Evolutionary conservation across 1,284 basidiomycete species (phyloP).

Genomic region (Microstroma glucosiphilum): DNA sequence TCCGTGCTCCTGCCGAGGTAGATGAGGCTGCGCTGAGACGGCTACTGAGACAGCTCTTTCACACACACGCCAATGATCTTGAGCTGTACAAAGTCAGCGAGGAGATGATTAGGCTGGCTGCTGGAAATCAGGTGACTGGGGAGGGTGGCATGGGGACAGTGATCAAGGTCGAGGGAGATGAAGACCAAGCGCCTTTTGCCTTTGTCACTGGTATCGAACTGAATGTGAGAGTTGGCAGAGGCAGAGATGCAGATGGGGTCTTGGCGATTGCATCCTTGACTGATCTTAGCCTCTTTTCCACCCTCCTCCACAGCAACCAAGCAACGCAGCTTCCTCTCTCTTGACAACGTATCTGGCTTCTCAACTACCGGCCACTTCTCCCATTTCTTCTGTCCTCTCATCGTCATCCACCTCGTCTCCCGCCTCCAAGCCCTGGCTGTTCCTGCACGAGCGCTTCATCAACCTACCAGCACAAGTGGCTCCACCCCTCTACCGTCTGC

Average conservation of each 20-base stretch:
- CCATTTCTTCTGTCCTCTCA: background rate
- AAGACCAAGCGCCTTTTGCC: slow-evolving; percentile 45
- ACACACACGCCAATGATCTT: slow-evolving; percentile 42
- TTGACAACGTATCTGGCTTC: background rate
- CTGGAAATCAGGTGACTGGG: background rate
- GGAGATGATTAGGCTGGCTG: slow-evolving; percentile 24
- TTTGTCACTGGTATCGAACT: slow-evolving; percentile 28
- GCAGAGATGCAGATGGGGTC: too few relatives aligned
- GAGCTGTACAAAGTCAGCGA: slow-evolving; percentile 33
- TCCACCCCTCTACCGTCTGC: slow-evolving; percentile 46
- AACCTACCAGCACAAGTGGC: slow-evolving; percentile 43
- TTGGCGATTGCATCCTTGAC: too few relatives aligned
- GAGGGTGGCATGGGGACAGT: slow-evolving; percentile 36
- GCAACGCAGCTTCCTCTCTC: background rate
- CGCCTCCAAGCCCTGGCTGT: slow-evolving; percentile 24
- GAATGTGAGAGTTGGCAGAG: too few relatives aligned
- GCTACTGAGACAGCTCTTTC: slow-evolving; percentile 46
- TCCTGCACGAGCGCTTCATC: slow-evolving; percentile 47
- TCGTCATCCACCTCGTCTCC: slow-evolving; percentile 9
- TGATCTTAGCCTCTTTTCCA: too few relatives aligned
- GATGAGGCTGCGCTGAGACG: slow-evolving; percentile 44
- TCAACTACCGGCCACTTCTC: background rate
- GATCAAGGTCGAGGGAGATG: slow-evolving; percentile 44
- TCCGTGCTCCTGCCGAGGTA: slow-evolving; percentile 36
- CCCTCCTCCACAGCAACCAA: background rate